Conservation (phyloP, 169 alveolate species). For the Blepharisma undulans region DNA sequence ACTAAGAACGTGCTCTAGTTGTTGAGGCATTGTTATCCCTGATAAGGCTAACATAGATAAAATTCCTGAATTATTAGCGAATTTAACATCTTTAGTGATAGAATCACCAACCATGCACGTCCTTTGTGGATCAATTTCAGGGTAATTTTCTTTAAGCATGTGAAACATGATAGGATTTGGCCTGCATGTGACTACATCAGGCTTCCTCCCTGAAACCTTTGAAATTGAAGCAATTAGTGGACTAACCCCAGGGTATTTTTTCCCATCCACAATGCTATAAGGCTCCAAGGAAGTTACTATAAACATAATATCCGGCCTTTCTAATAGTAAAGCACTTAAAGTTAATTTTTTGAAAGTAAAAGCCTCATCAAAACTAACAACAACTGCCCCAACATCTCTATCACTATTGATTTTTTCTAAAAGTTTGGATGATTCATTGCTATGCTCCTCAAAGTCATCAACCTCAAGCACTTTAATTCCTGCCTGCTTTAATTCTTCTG, state of each 20-base stretch:
- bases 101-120: constrained; percentile 3
- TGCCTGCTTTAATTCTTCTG: not conserved
- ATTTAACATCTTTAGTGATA: not conserved
- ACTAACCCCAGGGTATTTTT: constrained; percentile 33
- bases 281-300: not conserved
- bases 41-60: not conserved
- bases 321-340: not conserved
- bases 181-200: not conserved
- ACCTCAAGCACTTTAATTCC: not conserved
- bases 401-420: not conserved
- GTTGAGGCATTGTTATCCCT: not conserved
- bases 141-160: not conserved
- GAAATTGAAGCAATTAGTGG: not conserved
- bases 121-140: constrained; percentile 9
- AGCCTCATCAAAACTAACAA: constrained; percentile 18
- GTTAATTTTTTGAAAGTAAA: not conserved
- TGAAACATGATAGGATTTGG: constrained; percentile 16
- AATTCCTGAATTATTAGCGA: not conserved
- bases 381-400: not conserved
- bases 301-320: not conserved
- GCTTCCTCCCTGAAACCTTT: not conserved
- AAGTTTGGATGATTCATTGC: not conserved
- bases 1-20: not conserved
- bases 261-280: not conserved
- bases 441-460: constrained; percentile 2